Percentiles rank a stretch among this genome's conserved stretches.
These are phyloP conservation scores for Selaginella tamariscina DNA, from an alignment of 75 land plant species.

Conservation along the genomic window DNA sequence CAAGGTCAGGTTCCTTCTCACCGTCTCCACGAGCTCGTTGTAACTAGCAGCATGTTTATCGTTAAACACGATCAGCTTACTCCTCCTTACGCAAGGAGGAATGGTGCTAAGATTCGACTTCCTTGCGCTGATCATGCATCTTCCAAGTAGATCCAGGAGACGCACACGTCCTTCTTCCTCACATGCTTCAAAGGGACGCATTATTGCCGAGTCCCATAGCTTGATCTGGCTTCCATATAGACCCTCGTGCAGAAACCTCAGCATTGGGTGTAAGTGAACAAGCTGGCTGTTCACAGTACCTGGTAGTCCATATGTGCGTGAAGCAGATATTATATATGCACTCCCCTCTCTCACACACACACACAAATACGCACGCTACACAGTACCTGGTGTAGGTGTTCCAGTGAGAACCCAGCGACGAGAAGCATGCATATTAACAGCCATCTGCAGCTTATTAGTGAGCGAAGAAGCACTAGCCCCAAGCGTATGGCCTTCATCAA, in stretches of 20 bases:
- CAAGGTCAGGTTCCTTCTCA: constrained; percentile 78
- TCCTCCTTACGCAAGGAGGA: constrained; percentile 76
- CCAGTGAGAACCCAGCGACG: constrained; percentile 88
- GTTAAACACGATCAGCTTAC: constrained; percentile 48
- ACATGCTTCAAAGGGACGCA: constrained; percentile 78
- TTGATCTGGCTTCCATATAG: constrained; percentile 69
- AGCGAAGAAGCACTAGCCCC: constrained; percentile 77
- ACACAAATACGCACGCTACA: too few species aligned
- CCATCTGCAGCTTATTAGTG: constrained; percentile 94
- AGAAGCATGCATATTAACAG: constrained; percentile 55
- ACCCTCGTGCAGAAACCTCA: constrained; percentile 78
- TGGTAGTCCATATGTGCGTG: too few species aligned
- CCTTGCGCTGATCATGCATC: constrained; percentile 92
- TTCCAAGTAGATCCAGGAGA: constrained; percentile 47
- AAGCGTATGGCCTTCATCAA: constrained; percentile 96
- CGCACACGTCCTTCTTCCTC: constrained; percentile 72
- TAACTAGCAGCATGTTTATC: constrained; percentile 81
- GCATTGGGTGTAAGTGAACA: constrained; percentile 80
- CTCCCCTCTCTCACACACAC: too few species aligned
- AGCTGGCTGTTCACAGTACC: constrained; percentile 88
- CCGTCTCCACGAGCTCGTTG: constrained; percentile 86
- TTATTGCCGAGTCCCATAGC: constrained; percentile 78
- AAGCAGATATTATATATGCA: too few species aligned
- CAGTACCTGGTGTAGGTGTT: constrained; percentile 85
- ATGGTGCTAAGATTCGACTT: constrained; percentile 62